These are phyloP conservation scores for Cyberlindnera amylophila DNA, from an alignment of 805 yeast genomes.

Conservation along the genomic window DNA sequence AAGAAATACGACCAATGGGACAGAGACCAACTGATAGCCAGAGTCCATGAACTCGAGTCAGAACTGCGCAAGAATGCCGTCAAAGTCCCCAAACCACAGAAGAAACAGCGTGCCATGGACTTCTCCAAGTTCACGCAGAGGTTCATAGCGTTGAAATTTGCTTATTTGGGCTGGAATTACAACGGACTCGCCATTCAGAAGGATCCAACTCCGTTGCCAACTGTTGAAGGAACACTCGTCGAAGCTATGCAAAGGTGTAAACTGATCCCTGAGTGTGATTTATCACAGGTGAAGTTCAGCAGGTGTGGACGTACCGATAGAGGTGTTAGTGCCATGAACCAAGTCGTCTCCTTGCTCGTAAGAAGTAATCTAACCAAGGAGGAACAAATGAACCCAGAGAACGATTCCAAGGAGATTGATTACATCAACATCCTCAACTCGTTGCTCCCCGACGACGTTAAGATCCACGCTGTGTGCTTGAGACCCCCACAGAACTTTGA, in stretches of 20 bases:
- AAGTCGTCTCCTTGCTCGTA: slow-evolving; percentile 77
- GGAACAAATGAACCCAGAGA: slow-evolving; percentile 52
- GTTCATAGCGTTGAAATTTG: slow-evolving; percentile 74
- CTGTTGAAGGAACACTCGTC: slow-evolving; percentile 76
- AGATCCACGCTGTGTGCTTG: slow-evolving; percentile 76
- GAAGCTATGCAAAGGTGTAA: slow-evolving; percentile 67
- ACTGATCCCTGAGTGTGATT: slow-evolving; percentile 57
- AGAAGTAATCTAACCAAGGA: slow-evolving; percentile 64
- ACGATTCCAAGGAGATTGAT: slow-evolving; percentile 69
- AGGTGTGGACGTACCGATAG: slow-evolving; percentile 93
- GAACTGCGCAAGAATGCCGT: slow-evolving; percentile 9
- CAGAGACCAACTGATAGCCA: slow-evolving; percentile 56
- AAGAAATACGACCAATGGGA: slow-evolving; percentile 56
- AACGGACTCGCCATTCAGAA: slow-evolving; percentile 84
- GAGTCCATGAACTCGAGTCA: slow-evolving; percentile 53
- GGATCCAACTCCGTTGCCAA: slow-evolving; percentile 73
- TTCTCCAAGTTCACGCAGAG: slow-evolving; percentile 61
- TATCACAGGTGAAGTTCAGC: slow-evolving; percentile 67
- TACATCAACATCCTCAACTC: slow-evolving; percentile 75
- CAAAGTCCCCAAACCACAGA: slow-evolving; percentile 5
- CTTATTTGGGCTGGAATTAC: slow-evolving; percentile 93
- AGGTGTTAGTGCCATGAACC: slow-evolving; percentile 97
- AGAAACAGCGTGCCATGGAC: slow-evolving; percentile 47
- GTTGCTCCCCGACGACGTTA: slow-evolving; percentile 73
- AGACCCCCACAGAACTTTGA: slow-evolving; percentile 82